These are phyloP conservation scores for Coleophoma eucalyptorum DNA, from an alignment of 2,329 filamentous ascomycete genomes.

Conservation along the genomic window DNA sequence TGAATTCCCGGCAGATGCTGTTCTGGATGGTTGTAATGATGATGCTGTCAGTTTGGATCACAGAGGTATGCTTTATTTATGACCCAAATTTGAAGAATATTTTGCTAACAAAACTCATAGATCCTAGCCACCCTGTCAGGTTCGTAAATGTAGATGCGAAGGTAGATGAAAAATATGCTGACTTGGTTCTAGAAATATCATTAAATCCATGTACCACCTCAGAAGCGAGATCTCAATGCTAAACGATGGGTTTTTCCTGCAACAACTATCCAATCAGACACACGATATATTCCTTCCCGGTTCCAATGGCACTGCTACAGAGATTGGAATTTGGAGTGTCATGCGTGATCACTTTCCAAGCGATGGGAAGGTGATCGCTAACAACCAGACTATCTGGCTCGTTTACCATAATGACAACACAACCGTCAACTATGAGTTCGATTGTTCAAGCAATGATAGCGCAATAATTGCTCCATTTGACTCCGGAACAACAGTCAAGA, in stretches of 20 bases:
- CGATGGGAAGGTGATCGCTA: conserved; percentile 46
- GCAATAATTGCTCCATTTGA: conserved; percentile 53
- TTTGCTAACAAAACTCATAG: conserved; percentile 15
- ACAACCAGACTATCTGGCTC: conserved; percentile 43
- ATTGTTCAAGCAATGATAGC: conserved; percentile 43
- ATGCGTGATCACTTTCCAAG: conserved; percentile 43
- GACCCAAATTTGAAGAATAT: no score
- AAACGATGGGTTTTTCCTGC: conserved; percentile 54
- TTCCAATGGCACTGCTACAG: conserved; percentile 46
- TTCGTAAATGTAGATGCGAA: not conserved
- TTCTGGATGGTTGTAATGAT: conserved; percentile 51
- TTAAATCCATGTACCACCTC: conserved; percentile 60
- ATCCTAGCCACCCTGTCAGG: conserved; percentile 53
- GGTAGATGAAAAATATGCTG: no score
- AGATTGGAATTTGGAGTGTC: conserved; percentile 59
- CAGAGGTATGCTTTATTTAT: conserved; percentile 23
- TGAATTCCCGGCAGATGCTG: conserved; percentile 51
- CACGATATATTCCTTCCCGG: conserved; percentile 45
- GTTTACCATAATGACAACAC: conserved; percentile 45
- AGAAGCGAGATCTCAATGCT: conserved; percentile 51
- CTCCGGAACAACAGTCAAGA: conserved; percentile 51
- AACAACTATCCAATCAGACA: conserved; percentile 54
- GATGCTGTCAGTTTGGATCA: conserved; percentile 55
- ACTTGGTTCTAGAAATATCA: conserved; percentile 41
- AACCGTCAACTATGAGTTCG: conserved; percentile 49